phyloP scores from a whole-genome alignment of 306 rosid genomes.

The Vicia villosa region DNA sequence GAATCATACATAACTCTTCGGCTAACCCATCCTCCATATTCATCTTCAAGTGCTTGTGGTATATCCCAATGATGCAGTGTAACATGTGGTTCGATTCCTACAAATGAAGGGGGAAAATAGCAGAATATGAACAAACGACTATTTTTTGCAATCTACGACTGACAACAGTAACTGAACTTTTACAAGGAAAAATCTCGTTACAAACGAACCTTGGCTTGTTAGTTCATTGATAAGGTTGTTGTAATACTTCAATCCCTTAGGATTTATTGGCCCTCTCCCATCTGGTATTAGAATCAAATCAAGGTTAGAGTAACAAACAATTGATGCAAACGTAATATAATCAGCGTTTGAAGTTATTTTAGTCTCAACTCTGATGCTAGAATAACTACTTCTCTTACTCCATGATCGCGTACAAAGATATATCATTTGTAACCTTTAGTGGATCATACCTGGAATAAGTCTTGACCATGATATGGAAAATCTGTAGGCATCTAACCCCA shows the following conservation, averaged over 20 bases:
- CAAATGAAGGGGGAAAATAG: neutral
- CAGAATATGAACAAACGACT: neutral
- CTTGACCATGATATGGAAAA: conserved; percentile 33
- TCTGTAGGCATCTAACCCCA: conserved; percentile 26
- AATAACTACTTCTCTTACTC: neutral
- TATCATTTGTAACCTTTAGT: neutral
- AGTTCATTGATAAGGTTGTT: conserved; percentile 71
- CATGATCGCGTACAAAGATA: too few relatives aligned
- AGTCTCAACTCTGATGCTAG: neutral
- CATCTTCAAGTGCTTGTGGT: conserved; percentile 77
- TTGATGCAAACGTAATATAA: neutral
- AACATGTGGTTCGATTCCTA: conserved; percentile 80
- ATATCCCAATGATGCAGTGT: conserved; percentile 59
- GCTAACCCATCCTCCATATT: conserved; percentile 79
- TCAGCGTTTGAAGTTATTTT: neutral
- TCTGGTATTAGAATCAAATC: conserved; percentile 39
- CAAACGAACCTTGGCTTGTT: conserved; percentile 47
- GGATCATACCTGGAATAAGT: conserved; percentile 24
- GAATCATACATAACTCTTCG: conserved; percentile 54
- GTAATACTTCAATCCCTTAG: conserved; percentile 65
- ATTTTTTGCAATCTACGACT: neutral
- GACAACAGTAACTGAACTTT: too few relatives aligned
- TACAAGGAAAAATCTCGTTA: neutral
- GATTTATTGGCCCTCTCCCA: conserved; percentile 69
- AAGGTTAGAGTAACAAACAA: neutral